Percentiles rank a stretch among this genome's conserved stretches.
Conservation (phyloP, 257 asterid genomes). For the Striga asiatica region DNA sequence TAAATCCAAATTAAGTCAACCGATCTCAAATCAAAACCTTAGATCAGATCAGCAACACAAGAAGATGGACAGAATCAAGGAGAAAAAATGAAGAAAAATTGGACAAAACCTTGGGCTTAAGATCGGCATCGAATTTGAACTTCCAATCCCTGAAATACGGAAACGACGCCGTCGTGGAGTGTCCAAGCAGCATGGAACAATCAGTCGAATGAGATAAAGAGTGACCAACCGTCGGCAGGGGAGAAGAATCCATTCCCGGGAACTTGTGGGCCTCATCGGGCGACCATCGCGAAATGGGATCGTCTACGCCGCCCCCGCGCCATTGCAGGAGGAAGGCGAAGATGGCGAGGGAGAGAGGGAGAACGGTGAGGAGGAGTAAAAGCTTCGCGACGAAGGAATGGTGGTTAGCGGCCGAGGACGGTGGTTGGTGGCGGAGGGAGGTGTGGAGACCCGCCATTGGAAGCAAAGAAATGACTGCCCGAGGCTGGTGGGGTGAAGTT, state of each 20-base stretch:
- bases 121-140: conserved; percentile 35
- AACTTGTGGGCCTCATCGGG: conserved; percentile 39
- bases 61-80: neutral
- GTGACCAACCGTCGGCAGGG: conserved; percentile 28
- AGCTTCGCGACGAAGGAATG: conserved; percentile 33
- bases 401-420: conserved; percentile 34
- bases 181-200: conserved; percentile 43
- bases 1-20: conserved; percentile 1
- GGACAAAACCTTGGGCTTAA: conserved; percentile 40
- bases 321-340: conserved; percentile 79
- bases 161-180: conserved; percentile 31
- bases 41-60: conserved; percentile 16
- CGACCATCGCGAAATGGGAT: conserved; percentile 45
- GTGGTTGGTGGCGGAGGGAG: conserved; percentile 37
- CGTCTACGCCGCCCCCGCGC: conserved; percentile 69
- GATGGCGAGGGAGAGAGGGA: conserved; percentile 54
- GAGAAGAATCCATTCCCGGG: conserved; percentile 45
- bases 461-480: no score
- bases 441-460: conserved; percentile 67
- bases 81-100: neutral
- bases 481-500: conserved; percentile 25
- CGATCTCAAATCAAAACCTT: conserved; percentile 7
- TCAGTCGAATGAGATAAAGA: conserved; percentile 32
- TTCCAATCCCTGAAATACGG: conserved; percentile 40
- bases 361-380: conserved; percentile 47